Evolutionary conservation across 139 green algal genomes (phyloP), one percentile per base, ranked within the genome.

Genomic region (Chlorokybus atmophyticus): DNA sequence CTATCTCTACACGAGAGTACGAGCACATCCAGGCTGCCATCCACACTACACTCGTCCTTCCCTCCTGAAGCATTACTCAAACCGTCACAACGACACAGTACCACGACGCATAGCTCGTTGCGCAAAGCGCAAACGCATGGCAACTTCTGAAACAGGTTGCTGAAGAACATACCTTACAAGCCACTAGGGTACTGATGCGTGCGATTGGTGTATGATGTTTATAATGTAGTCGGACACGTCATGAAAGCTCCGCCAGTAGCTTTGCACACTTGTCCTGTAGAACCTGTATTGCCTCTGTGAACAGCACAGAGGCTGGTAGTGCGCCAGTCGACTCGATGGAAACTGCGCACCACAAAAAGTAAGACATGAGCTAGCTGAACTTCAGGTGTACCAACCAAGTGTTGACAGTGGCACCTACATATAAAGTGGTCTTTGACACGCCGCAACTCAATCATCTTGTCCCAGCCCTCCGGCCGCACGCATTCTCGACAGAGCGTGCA

Each of bases 391-490:
- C 10, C 14, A 44, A 44, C 10, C 10, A 21, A 44, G 14, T 10
- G 10, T 44, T 44, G 35, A 44, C 10, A 14, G 10, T 10, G 10
- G 35, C 35, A 44, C 35, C 10, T 44, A 69, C 61, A 98, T 40
- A 98, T 90, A 68, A 95, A 96, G 71, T 94, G 85, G 55, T 95
- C 78, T 67, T 95, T 94, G 19, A 71, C 56, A 62, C 93, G 90
- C 26, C 80, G 74, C 32, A 93, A 64, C 67, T 86, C 54, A 14
- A 95, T 39, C 5, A 55, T 44, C 2, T 75, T 62, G 0, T 65
- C 35, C 69, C 76, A 87, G 10, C 62, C 71, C 29, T 81, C 60
- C 38, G 82, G 57, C 14, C 81, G 51, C 70, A 62, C 68, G 40
- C 69, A 87, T 41, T 42, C 68, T 35, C 50, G 73, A 70, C 41